Evolutionary conservation across 371 early-diverging fungal genomes (phyloP).

Genomic region (Coemansia sp.): DNA sequence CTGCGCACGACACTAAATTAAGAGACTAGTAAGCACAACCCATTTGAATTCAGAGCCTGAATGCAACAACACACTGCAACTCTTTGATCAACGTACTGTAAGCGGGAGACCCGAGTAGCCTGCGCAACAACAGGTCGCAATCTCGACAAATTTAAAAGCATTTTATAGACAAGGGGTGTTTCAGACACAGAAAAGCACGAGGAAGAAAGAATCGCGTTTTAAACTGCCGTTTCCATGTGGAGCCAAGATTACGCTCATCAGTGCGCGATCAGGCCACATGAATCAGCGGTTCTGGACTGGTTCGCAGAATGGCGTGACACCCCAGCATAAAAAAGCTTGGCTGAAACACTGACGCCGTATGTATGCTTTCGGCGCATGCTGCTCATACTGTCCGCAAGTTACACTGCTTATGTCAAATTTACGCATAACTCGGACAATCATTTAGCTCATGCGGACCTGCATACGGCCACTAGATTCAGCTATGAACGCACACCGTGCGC

Average conservation of each 20-base stretch:
- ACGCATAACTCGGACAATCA: not conserved
- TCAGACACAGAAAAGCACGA: not conserved
- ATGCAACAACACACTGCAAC: not conserved
- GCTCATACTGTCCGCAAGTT: too few species aligned
- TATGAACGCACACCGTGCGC: not conserved
- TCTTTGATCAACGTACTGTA: slow-evolving; percentile 3
- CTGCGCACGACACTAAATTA: not conserved
- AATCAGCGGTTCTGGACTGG: not conserved
- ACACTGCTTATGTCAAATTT: not conserved
- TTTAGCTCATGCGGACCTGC: slow-evolving; percentile 1
- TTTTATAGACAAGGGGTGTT: not conserved
- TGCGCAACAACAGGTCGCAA: not conserved
- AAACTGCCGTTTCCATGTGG: not conserved
- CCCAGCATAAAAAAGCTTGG: not conserved
- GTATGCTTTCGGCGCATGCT: too few species aligned
- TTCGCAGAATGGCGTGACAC: not conserved
- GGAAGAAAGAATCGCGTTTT: not conserved
- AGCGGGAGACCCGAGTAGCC: not conserved
- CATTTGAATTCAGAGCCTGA: not conserved
- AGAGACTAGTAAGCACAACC: not conserved
- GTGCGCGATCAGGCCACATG: not conserved
- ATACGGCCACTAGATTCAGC: not conserved
- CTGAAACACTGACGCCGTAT: too few species aligned
- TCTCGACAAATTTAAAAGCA: slow-evolving; percentile 5
- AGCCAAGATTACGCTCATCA: not conserved